Evolutionary conservation across 2,329 filamentous ascomycete species (phyloP).

Genomic region (Dothiorella sarmentorum): DNA sequence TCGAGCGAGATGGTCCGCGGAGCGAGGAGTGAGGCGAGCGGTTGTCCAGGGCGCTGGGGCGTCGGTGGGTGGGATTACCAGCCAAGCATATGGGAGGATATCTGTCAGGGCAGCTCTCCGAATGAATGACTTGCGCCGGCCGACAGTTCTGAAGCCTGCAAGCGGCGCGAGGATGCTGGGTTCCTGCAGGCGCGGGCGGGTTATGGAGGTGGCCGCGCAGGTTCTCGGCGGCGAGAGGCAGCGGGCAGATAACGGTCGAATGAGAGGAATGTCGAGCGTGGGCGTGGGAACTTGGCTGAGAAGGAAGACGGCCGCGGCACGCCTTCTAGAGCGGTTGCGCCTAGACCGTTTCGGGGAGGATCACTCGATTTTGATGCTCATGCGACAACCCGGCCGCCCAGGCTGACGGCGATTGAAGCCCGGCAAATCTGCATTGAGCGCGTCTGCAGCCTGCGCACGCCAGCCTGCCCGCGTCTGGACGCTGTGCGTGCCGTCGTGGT

Average conservation of each 20-base stretch:
- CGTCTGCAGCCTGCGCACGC: neutral
- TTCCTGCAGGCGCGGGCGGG: conserved; percentile 8
- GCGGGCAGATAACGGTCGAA: conserved; percentile 10
- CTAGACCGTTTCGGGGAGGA: conserved; percentile 15
- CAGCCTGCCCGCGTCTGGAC: neutral
- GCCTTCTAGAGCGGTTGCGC: conserved; percentile 10
- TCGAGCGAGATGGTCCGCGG: neutral
- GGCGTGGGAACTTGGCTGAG: conserved; percentile 13
- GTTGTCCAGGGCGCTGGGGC: conserved; percentile 9
- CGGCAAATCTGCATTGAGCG: conserved; percentile 2
- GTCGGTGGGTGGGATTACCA: conserved; percentile 11
- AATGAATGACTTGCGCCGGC: conserved; percentile 14
- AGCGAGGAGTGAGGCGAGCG: conserved; percentile 1
- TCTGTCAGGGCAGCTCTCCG: conserved; percentile 15
- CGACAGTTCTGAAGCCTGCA: conserved; percentile 1
- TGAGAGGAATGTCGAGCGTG: conserved; percentile 15
- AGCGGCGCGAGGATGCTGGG: conserved; percentile 8
- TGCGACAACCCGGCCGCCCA: conserved; percentile 5
- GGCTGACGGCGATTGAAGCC: neutral
- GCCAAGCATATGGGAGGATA: conserved; percentile 18
- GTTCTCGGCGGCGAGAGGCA: neutral
- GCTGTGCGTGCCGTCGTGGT: neutral
- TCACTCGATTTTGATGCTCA: conserved; percentile 17
- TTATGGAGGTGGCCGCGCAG: neutral
- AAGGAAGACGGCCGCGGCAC: conserved; percentile 11